phyloP scores from a whole-genome alignment of 805 yeast genomes.

The Zygotorulaspora danielsina region DNA sequence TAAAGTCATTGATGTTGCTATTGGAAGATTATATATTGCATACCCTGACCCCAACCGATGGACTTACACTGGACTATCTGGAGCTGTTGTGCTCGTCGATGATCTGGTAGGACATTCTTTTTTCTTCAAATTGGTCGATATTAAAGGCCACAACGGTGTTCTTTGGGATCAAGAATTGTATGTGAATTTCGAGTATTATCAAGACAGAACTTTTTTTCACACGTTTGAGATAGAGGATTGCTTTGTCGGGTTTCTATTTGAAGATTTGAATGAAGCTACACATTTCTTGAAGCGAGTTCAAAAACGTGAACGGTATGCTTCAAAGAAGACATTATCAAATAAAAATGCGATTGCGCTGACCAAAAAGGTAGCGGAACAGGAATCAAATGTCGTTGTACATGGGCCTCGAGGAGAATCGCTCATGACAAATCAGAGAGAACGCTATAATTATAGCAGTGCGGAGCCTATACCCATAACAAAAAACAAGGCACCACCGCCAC shows the following conservation, averaged over 20 bases:
- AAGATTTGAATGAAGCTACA: constrained; percentile 81
- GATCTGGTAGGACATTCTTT: constrained; percentile 93
- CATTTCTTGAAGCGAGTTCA: constrained; percentile 78
- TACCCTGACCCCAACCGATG: constrained; percentile 78
- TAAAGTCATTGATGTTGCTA: constrained; percentile 84
- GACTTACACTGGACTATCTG: constrained; percentile 84
- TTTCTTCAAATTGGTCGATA: constrained; percentile 84
- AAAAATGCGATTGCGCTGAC: constrained; percentile 83
- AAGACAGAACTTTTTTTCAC: constrained; percentile 93
- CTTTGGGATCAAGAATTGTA: constrained; percentile 96
- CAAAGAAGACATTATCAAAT: constrained; percentile 79
- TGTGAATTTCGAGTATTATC: constrained; percentile 81
- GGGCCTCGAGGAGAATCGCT: constrained; percentile 46
- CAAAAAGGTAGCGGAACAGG: constrained; percentile 52
- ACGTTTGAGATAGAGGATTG: constrained; percentile 92
- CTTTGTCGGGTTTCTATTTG: constrained; percentile 79
- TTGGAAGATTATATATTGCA: constrained; percentile 85
- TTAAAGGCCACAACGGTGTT: constrained; percentile 77
- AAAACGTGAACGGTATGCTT: constrained; percentile 73
- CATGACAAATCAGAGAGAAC: constrained; percentile 30
- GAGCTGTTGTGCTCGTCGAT: constrained; percentile 83
- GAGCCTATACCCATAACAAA: constrained; percentile 34
- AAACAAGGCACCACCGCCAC: constrained; percentile 43
- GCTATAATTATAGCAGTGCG: constrained; percentile 28
- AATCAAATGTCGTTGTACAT: constrained; percentile 64